Evolutionary conservation across 257 asterid species (phyloP), one percentile per base, ranked within the genome.

Genomic region (Scutellaria minor): DNA sequence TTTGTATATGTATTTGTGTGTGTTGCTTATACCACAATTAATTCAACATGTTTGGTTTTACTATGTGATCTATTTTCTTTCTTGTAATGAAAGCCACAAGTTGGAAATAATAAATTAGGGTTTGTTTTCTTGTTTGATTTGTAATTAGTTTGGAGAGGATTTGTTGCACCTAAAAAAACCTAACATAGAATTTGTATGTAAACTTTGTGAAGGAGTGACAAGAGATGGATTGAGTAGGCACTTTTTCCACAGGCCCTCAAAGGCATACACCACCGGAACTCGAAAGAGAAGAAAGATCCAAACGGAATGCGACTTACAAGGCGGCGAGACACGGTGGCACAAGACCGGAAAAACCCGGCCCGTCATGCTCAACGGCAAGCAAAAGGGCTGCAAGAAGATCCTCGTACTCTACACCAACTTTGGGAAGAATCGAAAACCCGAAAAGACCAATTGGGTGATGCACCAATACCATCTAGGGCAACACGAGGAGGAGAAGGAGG

Each of bases 321-420:
- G 98, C 18, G 99, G 99, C 0, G 99, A 95, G 73, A 95, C 99
- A 4, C 85, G 99, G 80, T 95, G 99, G 99, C 99, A 95, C 87
- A 95, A 95, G 83, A 95, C 99, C 0, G 99, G 99, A 9, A 95
- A 92, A 67, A 95, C 99, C 12, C 74, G 99, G 54, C 99, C 99
- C 5, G 99, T 95, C 6, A 86, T 95, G 98, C 87, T 66, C 1
- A 85, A 84, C 62, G 96, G 98, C 7, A 89, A 88, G 81, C 99
- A 95, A 48, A 95, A 90, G 52, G 99, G 99, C 6, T 95, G 98
- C 86, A 95, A 95, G 90, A 95, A 95, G 45, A 95, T 95, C 51
- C 72, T 95, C 44, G 99, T 95, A 1, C 50, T 95, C 48, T 95
- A 95, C 85, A 95, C 99, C 6, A 95, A 95, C 64, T 95, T 95